A percentile compares a stretch with the other conserved stretches of the same genome.
phyloP scores from a whole-genome alignment of 805 yeast genomes.

The Sporopachydermia lactativora region DNA sequence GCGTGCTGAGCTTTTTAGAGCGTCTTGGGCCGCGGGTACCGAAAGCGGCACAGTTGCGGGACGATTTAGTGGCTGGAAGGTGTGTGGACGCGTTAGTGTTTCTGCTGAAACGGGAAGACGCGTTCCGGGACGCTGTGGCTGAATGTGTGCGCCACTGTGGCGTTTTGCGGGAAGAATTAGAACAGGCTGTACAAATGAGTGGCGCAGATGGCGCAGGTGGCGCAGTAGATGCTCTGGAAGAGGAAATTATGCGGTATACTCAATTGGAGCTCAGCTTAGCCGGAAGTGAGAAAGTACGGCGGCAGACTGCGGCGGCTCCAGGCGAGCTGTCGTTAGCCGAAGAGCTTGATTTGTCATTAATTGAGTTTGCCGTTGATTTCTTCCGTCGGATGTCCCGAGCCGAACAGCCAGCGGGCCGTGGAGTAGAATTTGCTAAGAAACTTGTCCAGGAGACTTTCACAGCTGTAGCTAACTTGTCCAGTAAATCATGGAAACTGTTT shows the following conservation, averaged over 20 bases:
- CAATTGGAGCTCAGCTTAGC: not conserved
- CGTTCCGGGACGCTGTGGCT: not conserved
- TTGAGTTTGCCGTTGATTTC: not conserved
- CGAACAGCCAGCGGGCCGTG: not conserved
- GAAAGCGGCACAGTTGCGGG: not conserved
- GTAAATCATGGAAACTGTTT: not conserved
- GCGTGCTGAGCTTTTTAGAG: not conserved
- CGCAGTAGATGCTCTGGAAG: not conserved
- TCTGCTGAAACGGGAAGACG: not conserved
- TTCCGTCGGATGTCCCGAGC: not conserved
- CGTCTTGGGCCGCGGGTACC: not conserved
- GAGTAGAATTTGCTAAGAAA: not conserved
- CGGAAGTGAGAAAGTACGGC: not conserved
- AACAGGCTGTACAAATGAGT: not conserved
- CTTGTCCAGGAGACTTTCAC: conserved; percentile 1
- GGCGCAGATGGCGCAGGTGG: not conserved
- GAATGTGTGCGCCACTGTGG: not conserved
- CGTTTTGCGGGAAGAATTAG: not conserved
- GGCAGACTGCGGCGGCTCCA: not conserved
- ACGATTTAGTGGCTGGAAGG: not conserved
- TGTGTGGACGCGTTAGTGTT: not conserved
- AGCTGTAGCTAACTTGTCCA: not conserved
- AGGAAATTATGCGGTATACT: conserved; percentile 5
- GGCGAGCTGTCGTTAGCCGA: not conserved
- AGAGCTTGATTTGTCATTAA: not conserved